A percentile compares a stretch with the other conserved stretches of the same genome.
Conservation (phyloP, 768 basidiomycete species). For the Suillus lakei region DNA sequence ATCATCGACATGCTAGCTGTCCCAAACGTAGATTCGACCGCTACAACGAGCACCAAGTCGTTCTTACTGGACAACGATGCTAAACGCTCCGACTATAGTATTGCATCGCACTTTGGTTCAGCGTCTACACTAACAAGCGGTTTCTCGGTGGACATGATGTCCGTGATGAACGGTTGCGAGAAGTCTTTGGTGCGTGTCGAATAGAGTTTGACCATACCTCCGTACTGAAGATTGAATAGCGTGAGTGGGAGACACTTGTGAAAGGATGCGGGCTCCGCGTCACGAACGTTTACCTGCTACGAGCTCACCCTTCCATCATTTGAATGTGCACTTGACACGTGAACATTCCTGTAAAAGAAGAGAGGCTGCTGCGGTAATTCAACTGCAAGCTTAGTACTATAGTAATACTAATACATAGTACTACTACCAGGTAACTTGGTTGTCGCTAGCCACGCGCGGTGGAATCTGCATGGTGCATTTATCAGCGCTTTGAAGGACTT, state of each 20-base stretch:
- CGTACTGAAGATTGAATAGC: neutral
- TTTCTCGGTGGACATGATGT: neutral
- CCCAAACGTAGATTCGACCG: neutral
- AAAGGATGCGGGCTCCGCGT: neutral
- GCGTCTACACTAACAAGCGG: neutral
- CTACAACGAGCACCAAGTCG: no score
- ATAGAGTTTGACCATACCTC: no score
- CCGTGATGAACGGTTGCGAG: neutral
- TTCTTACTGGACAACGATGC: no score
- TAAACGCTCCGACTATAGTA: neutral
- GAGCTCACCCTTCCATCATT: neutral
- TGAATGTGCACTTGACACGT: neutral
- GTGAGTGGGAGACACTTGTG: neutral
- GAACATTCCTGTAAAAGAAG: neutral
- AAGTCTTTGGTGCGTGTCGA: neutral
- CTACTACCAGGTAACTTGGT: no score
- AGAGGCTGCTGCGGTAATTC: no score
- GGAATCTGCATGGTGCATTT: no score
- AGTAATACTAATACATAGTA: no score
- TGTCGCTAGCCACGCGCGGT: no score
- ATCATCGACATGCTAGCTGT: neutral
- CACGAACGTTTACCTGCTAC: constrained; percentile 1
- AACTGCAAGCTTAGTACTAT: no score
- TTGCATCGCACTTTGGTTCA: neutral
- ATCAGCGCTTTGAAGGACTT: no score